Base-by-base conservation (phyloP, 306 rosid species). In the Sophora flavescens region DNA sequence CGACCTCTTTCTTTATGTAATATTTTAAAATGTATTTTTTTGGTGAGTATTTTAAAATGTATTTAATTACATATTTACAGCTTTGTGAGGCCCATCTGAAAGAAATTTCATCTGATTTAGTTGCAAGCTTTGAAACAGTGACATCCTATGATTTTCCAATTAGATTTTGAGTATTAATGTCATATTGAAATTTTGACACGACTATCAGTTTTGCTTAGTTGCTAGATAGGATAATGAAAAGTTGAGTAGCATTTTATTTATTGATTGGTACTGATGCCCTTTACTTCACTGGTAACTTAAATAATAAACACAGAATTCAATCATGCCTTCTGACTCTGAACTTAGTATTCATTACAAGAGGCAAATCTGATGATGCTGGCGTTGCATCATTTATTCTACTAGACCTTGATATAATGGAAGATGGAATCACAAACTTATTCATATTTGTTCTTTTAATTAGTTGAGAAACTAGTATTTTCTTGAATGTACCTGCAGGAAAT, bases 181-280 rank as follows among this genome's bases (percentile, higher is more conserved):
- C 64, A 38, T 36, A 47, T 75, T 80, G 57, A 64, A 75, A 68
- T 70, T 63, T 79, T 75, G 78, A 64, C 79, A 58, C 67, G 74
- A 18, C 64, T 18, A 63, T 57, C 39, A 79, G 32, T 62, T 45
- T 45, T 54, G 63, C 8, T 48, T 72, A 45, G 32, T 72, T 45
- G 6, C 33, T 17, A 16, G 44, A 63, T 15, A 10, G 15, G 48
- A 18, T 30, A 44, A 44, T 22, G 71, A 42, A 41, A 44, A 63
- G 6, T 44, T 9, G 7, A 39, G 36, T 66, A 42, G 71, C 17
- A 9, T 5, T 44, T 42, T 16, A 18, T 65, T 42, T 39, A 6
- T 16, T 64, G 35, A 4, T 17, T 3, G 26, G 35, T 17, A 10
- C 12, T 15, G 58, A 32, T 48, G 74, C n/a, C n/a, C 45, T 1